phyloP scores from a whole-genome alignment of 176 grass and related monocot species.

The Raddia distichophylla region DNA sequence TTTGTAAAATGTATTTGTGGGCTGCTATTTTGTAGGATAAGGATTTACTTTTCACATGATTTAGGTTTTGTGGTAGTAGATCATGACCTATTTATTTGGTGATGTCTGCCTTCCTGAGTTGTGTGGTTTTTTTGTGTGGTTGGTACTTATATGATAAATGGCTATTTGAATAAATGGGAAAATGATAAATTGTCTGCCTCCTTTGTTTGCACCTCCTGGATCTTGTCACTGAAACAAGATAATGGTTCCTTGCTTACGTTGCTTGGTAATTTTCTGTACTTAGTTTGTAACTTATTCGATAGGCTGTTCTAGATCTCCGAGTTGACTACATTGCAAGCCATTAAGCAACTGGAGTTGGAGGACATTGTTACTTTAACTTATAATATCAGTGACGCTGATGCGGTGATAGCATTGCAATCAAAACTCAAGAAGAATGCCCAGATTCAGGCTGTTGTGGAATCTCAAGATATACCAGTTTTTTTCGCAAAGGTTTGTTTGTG shows the following conservation, averaged over 20 bases:
- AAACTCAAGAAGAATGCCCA: constrained; percentile 89
- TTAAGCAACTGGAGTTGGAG: constrained; percentile 74
- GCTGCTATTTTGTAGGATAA: background rate
- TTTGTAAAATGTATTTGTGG: background rate
- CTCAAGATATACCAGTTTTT: constrained; percentile 73
- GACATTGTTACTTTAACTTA: constrained; percentile 61
- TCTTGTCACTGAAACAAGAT: background rate
- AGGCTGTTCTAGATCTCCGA: constrained; percentile 87
- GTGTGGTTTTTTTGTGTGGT: no score
- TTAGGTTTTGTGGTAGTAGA: background rate
- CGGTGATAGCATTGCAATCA: constrained; percentile 69
- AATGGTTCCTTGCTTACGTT: background rate
- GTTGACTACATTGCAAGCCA: constrained; percentile 67
- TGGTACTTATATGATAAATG: background rate
- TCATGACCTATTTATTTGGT: background rate
- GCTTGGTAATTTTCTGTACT: constrained; percentile 35
- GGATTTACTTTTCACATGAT: background rate
- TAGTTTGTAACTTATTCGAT: constrained; percentile 68
- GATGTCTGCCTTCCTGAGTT: background rate
- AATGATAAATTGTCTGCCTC: background rate
- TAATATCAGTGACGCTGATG: constrained; percentile 77
- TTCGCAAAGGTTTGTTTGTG: constrained; percentile 62
- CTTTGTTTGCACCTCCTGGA: constrained; percentile 12
- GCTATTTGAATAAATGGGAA: no score
- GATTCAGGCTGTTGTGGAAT: constrained; percentile 70